Percentiles rank a stretch among this genome's conserved stretches.
Conservation (phyloP, 345 rosid species). For the Cardiospermum halicacabum region DNA sequence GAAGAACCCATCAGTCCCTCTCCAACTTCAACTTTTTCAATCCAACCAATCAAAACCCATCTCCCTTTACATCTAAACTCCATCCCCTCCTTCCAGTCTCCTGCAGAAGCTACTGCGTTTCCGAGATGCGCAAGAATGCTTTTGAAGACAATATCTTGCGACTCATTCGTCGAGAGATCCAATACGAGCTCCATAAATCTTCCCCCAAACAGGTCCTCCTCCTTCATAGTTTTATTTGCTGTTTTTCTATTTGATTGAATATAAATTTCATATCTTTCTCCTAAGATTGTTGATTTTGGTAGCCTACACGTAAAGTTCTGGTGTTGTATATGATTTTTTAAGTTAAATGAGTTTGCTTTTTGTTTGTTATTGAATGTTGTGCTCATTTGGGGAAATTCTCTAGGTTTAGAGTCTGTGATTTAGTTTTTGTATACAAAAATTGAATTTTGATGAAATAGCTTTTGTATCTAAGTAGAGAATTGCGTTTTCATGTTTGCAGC, state of each 20-base stretch:
- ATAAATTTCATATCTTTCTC: too few species aligned
- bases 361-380: background rate
- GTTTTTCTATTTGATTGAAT: background rate
- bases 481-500: conserved; percentile 33
- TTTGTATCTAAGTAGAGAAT: background rate
- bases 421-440: background rate
- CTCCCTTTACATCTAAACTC: background rate
- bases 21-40: background rate
- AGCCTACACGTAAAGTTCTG: background rate
- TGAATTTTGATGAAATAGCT: background rate
- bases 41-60: background rate
- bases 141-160: conserved; percentile 57
- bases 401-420: background rate
- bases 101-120: conserved; percentile 41
- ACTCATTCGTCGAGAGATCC: conserved; percentile 58
- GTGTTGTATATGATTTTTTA: background rate
- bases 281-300: background rate
- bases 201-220: conserved; percentile 40
- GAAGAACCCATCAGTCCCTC: conserved; percentile 2
- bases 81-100: conserved; percentile 20
- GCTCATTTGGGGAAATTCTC: background rate
- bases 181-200: conserved; percentile 53
- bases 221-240: background rate
- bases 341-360: background rate
- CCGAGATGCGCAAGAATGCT: conserved; percentile 85